These are phyloP conservation scores for Fistulinella prunicolor DNA, from an alignment of 768 basidiomycete species.

Conservation along the genomic window DNA sequence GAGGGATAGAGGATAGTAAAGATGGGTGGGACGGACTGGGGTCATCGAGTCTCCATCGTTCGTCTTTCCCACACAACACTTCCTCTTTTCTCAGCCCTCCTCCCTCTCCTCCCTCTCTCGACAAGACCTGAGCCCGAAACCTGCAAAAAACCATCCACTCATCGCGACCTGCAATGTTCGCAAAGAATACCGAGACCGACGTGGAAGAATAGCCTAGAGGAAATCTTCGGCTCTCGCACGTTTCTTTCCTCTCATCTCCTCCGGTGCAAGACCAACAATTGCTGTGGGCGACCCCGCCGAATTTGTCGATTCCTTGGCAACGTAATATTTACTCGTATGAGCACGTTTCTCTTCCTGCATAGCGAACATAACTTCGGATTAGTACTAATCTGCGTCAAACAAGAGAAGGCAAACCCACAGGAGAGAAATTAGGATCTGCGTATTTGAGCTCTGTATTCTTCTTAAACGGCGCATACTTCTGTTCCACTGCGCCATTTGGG, in stretches of 20 bases:
- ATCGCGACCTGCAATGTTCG: constrained; percentile 26
- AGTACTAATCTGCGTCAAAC: background rate
- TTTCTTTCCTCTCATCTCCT: constrained; percentile 78
- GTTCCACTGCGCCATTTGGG: constrained; percentile 55
- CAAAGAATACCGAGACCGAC: constrained; percentile 32
- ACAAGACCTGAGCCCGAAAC: constrained; percentile 23
- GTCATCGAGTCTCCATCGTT: constrained; percentile 33
- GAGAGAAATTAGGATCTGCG: constrained; percentile 72
- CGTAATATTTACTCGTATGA: constrained; percentile 58
- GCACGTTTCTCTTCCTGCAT: constrained; percentile 79
- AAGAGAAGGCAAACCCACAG: constrained; percentile 44
- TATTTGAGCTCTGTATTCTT: constrained; percentile 74
- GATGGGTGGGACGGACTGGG: constrained; percentile 37
- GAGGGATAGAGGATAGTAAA: constrained; percentile 22
- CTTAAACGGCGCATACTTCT: constrained; percentile 73
- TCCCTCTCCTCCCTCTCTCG: background rate
- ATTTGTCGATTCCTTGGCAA: constrained; percentile 41
- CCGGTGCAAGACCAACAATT: constrained; percentile 33
- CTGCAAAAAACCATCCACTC: constrained; percentile 31
- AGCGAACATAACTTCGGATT: background rate
- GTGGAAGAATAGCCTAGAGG: constrained; percentile 44
- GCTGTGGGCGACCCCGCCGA: constrained; percentile 14
- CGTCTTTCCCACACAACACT: constrained; percentile 2
- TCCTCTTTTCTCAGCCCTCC: background rate
- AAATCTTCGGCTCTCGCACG: constrained; percentile 86